Conservation (phyloP, 2,329 filamentous ascomycete species). For the Exophiala mesophila region DNA sequence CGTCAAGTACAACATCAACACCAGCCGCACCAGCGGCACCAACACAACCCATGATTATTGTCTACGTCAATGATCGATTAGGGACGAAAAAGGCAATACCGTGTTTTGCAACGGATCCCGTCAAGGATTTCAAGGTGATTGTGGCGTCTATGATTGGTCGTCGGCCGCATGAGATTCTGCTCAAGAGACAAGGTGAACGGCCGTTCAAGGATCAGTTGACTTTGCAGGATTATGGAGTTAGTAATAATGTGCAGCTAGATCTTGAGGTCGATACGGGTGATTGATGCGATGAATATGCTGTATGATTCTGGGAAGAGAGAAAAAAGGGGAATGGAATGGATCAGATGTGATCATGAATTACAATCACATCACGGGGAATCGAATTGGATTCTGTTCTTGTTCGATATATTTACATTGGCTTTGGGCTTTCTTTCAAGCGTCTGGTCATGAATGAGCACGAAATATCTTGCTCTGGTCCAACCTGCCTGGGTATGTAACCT, state of each 20-base stretch:
- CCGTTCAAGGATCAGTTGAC: conserved; percentile 90
- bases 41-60: conserved; percentile 82
- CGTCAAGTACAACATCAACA: not conserved
- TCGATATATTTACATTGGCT: too few species aligned
- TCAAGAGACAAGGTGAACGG: conserved; percentile 86
- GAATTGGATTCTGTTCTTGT: too few species aligned
- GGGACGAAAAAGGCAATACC: conserved; percentile 94
- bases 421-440: too few species aligned
- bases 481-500: too few species aligned
- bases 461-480: too few species aligned
- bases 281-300: too few species aligned
- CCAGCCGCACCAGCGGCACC: conserved; percentile 34
- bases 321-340: too few species aligned
- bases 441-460: too few species aligned
- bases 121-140: conserved; percentile 78
- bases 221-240: conserved; percentile 88
- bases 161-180: conserved; percentile 82
- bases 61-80: conserved; percentile 89
- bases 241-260: conserved; percentile 68
- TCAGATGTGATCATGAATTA: too few species aligned
- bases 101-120: conserved; percentile 73
- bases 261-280: conserved; percentile 48
- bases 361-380: too few species aligned
- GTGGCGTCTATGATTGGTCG: conserved; percentile 85
- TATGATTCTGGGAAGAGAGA: too few species aligned